Conservation (phyloP, 139 green algal genomes). For the Coccomyxa sp. region DNA sequence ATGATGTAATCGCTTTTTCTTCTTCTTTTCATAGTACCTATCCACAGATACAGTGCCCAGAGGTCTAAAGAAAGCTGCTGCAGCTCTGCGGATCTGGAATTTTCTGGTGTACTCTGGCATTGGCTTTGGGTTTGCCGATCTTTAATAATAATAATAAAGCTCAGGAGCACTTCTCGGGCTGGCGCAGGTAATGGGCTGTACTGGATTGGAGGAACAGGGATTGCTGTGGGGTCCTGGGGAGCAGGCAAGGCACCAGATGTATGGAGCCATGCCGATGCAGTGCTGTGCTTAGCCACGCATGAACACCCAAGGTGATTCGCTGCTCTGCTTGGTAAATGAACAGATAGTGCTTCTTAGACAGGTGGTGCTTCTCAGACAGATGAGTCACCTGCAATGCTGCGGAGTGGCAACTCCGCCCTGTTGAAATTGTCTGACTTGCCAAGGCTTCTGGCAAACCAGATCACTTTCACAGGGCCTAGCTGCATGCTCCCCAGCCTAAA, state of each 20-base stretch:
- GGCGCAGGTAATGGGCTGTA: constrained; percentile 10
- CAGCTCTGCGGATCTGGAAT: too few relatives aligned
- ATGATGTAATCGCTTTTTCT: too few relatives aligned
- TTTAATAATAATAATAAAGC: too few relatives aligned
- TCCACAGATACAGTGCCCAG: too few relatives aligned
- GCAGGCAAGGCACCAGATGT: constrained; percentile 19
- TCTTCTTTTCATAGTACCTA: too few relatives aligned
- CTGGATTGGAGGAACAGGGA: constrained; percentile 30
- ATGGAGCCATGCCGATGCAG: constrained; percentile 59
- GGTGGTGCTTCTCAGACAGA: background rate
- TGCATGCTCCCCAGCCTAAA: too few relatives aligned
- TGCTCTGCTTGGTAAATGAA: too few relatives aligned
- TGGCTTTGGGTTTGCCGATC: too few relatives aligned
- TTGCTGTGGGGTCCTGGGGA: constrained; percentile 27
- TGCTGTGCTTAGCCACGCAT: constrained; percentile 42
- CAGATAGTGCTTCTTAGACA: background rate
- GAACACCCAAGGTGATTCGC: constrained; percentile 17
- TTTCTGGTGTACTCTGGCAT: too few relatives aligned
- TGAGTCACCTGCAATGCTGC: background rate
- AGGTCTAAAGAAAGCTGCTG: too few relatives aligned
- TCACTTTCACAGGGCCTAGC: too few relatives aligned
- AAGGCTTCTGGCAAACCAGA: background rate
- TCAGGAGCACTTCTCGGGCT: too few relatives aligned
- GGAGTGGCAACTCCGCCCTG: background rate
- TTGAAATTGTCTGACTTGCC: background rate